Percentiles rank a stretch among this genome's conserved stretches.
Evolutionary conservation across 1,139 yeast species (phyloP).

Genomic region (Pneumocystis sp.): DNA sequence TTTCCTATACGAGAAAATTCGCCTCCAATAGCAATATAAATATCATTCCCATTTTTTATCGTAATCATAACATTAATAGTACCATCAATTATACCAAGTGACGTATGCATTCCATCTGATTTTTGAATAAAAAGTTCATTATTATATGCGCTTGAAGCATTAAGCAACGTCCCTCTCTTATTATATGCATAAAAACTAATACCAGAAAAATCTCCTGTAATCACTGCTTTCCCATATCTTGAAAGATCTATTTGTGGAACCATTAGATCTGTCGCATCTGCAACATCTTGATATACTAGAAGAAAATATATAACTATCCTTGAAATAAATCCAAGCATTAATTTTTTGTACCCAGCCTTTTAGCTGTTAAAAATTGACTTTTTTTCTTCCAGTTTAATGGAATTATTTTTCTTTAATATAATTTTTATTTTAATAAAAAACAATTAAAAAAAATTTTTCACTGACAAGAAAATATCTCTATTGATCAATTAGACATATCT

Average conservation of each 20-base stretch:
- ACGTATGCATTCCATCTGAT: slow-evolving; percentile 8
- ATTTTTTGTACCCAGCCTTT: not conserved
- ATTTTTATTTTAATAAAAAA: not conserved
- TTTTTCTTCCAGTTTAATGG: not conserved
- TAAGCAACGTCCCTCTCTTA: slow-evolving; percentile 16
- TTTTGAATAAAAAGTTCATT: slow-evolving; percentile 11
- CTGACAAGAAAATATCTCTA: too few species aligned
- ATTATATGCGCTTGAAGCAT: slow-evolving; percentile 6
- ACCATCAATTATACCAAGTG: slow-evolving; percentile 21
- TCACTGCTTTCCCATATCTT: slow-evolving; percentile 33
- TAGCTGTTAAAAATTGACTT: not conserved
- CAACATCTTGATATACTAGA: not conserved
- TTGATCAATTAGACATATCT: not conserved
- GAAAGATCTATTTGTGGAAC: slow-evolving; percentile 15
- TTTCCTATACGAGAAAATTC: slow-evolving; percentile 27
- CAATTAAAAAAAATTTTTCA: not conserved
- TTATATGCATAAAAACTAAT: slow-evolving; percentile 41
- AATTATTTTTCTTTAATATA: not conserved
- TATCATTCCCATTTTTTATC: slow-evolving; percentile 20
- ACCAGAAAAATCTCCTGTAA: slow-evolving; percentile 53
- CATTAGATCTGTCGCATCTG: not conserved
- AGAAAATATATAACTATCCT: not conserved
- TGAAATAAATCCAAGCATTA: not conserved
- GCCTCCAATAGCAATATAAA: slow-evolving; percentile 35
- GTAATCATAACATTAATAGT: slow-evolving; percentile 22